phyloP scores from a whole-genome alignment of 352 stramenopile species.

The Thalassiosira hispida region DNA sequence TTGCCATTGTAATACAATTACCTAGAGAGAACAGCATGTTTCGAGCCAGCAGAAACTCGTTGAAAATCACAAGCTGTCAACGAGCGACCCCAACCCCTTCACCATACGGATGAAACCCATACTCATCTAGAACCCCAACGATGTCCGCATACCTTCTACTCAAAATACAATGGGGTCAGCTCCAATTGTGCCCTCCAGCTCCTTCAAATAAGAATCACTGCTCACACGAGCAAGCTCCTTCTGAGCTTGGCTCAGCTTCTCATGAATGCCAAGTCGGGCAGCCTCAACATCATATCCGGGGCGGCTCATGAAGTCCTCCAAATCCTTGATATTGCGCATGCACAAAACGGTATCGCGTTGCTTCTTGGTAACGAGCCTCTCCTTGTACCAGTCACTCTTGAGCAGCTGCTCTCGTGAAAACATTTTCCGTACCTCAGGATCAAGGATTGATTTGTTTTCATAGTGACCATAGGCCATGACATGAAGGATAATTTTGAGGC shows the following conservation, averaged over 20 bases:
- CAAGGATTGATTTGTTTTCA: constrained; percentile 60
- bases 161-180: constrained; percentile 57
- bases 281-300: constrained; percentile 59
- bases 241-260: constrained; percentile 47
- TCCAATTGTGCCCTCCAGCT: constrained; percentile 61
- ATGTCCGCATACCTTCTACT: background rate
- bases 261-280: constrained; percentile 47
- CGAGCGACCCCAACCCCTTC: too few relatives aligned
- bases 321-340: constrained; percentile 57
- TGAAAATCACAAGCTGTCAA: too few relatives aligned
- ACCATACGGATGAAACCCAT: too few relatives aligned
- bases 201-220: constrained; percentile 51
- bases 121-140: too few relatives aligned
- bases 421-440: constrained; percentile 65
- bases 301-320: constrained; percentile 61
- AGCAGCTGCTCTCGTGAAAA: constrained; percentile 62
- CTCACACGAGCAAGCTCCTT: constrained; percentile 51
- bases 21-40: too few relatives aligned
- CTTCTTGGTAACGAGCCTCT: constrained; percentile 66
- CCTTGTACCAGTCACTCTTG: constrained; percentile 69
- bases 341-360: constrained; percentile 49
- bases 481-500: constrained; percentile 64
- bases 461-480: constrained; percentile 72
- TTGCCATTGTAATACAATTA: too few relatives aligned
- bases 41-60: too few relatives aligned